Evolutionary conservation across 441 rosid genomes (phyloP), one percentile per base, ranked within the genome.

Genomic region (Raphanus hybrid): DNA sequence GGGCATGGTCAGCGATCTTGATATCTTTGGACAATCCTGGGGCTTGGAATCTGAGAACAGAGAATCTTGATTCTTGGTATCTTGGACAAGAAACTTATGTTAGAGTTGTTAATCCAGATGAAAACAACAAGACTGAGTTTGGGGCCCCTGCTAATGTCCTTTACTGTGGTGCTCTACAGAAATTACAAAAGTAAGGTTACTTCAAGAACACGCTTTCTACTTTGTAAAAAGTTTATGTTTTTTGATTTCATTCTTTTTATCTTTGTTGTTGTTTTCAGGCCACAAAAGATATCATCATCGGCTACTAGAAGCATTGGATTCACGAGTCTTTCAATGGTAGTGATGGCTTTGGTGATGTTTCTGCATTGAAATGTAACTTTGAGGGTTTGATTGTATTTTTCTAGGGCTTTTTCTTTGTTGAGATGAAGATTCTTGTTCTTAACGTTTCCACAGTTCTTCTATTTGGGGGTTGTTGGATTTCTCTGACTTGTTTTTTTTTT

Each of bases 61-160:
- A 95, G 80, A 95, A 91, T 82, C 98, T 95, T 1, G 99, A 95
- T 77, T 86, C 91, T 5, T 91, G 99, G 98, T 93, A 93, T 82
- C 97, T 95, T n/a, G 99, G 99, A 60, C 98, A 93, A 85, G 97
- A 95, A 82, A 95, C 99, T 1, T 95, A 95, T 77, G 83, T 95
- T 78, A 87, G 92, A 81, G 83, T 95, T 58, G 87, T 95, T 71
- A 93, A 95, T 84, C 99, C 99, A 2, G 97, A 91, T 75, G 84
- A 77, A 45, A 91, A 85, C 48, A 92, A 94, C 85, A 86, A 90
- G 71, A 93, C 98, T 1, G 98, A 95, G 80, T 75, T 88, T 3
- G 87, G 89, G 0, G 12, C 84, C 2, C 99, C 99, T 3, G 93
- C 84, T 26, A 95, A 95, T 81, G 97, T 85, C 43, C 92, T 95